phyloP scores from a whole-genome alignment of 1,284 basidiomycete species.

The Vanrija pseudolonga region DNA sequence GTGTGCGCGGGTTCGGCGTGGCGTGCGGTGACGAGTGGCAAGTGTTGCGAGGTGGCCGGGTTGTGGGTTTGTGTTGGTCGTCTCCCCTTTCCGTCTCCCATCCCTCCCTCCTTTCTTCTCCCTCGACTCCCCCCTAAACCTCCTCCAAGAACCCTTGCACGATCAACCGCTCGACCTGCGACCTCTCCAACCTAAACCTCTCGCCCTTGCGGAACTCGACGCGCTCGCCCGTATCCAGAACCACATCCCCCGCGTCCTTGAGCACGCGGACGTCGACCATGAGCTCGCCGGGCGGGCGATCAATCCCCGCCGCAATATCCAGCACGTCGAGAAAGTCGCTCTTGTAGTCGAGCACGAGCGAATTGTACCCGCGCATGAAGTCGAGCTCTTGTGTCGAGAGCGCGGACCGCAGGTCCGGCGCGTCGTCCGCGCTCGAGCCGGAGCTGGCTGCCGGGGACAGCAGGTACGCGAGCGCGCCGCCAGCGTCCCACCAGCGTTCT shows the following conservation, averaged over 20 bases:
- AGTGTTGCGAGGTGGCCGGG: too few species aligned
- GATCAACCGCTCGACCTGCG: conserved; percentile 86
- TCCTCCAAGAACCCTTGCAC: conserved; percentile 83
- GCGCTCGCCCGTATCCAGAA: conserved; percentile 74
- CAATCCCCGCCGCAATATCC: conserved; percentile 75
- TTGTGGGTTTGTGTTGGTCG: too few species aligned
- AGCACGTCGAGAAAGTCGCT: conserved; percentile 79
- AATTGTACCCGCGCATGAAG: conserved; percentile 78
- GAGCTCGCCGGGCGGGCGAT: conserved; percentile 56
- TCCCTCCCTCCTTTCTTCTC: background rate
- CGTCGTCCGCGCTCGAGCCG: conserved; percentile 18
- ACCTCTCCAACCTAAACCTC: conserved; percentile 75
- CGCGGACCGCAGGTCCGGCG: conserved; percentile 64
- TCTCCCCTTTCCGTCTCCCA: background rate
- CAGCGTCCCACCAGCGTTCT: conserved; percentile 84
- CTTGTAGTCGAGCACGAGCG: conserved; percentile 76
- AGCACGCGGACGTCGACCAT: conserved; percentile 53
- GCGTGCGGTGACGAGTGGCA: too few species aligned
- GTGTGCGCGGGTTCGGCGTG: background rate
- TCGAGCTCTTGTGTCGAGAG: conserved; percentile 87
- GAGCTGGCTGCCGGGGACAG: conserved; percentile 53
- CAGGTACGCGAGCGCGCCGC: conserved; percentile 85
- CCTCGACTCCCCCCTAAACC: conserved; percentile 30
- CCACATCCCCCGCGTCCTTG: conserved; percentile 80
- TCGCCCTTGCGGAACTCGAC: conserved; percentile 86